Evolutionary conservation across 495 filamentous ascomycete species (phyloP).

Genomic region (Sordaria brevicollis): DNA sequence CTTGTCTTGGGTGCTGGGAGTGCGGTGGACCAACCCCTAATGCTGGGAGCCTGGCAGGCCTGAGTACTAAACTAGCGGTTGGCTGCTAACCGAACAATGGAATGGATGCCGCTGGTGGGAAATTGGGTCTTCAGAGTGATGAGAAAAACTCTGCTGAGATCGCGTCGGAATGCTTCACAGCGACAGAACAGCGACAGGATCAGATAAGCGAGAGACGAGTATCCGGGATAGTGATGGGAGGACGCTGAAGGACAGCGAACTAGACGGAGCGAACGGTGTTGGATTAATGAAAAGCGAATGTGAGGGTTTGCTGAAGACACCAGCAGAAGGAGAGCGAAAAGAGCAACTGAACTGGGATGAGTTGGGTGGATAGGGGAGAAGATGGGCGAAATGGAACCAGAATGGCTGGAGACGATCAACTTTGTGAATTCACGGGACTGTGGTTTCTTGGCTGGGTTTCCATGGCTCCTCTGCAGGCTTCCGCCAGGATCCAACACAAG

Average conservation of each 20-base stretch:
- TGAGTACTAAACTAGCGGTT: neutral
- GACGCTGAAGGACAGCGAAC: neutral
- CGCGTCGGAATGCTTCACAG: neutral
- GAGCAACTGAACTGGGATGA: neutral
- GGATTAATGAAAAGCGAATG: conserved; percentile 1
- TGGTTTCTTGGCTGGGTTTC: conserved; percentile 17
- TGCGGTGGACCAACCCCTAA: conserved; percentile 13
- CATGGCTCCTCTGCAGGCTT: neutral
- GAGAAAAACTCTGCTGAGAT: conserved; percentile 2
- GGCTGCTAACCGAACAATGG: conserved; percentile 1
- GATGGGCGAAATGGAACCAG: neutral
- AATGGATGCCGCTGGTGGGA: conserved; percentile 14
- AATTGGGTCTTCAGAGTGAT: neutral
- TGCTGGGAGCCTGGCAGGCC: neutral
- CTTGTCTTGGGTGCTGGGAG: conserved; percentile 6
- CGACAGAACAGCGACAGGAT: neutral
- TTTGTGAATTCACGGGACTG: conserved; percentile 3
- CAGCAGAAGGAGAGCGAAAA: neutral
- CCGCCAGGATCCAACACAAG: neutral
- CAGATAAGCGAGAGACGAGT: neutral
- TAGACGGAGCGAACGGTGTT: neutral
- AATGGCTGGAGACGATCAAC: neutral
- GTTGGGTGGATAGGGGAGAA: neutral
- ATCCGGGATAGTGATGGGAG: neutral
- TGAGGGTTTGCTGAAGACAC: neutral